A percentile compares a stretch with the other conserved stretches of the same genome.
Conservation (phyloP, 345 rosid species). For the thale cress (Arabidopsis thaliana) region DNA sequence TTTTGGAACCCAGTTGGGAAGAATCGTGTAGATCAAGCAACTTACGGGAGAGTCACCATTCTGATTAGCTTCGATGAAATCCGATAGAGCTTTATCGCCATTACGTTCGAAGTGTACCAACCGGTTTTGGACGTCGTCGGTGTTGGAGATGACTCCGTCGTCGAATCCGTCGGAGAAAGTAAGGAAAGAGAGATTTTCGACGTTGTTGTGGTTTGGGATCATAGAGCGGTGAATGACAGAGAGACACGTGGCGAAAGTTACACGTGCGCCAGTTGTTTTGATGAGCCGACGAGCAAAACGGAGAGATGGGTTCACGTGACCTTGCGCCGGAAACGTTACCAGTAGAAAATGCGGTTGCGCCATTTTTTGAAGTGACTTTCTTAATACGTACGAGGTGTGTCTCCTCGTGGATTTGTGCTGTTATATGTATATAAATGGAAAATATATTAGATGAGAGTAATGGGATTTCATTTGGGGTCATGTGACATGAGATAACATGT, state of each 20-base stretch:
- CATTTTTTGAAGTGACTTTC: too few relatives aligned
- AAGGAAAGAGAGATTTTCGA: slow-evolving; percentile 52
- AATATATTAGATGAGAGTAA: too few relatives aligned
- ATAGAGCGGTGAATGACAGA: slow-evolving; percentile 46
- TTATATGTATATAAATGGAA: too few relatives aligned
- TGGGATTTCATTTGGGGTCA: too few relatives aligned
- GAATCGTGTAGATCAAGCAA: slow-evolving; percentile 44
- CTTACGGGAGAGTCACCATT: slow-evolving; percentile 22
- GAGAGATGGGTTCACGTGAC: slow-evolving; percentile 72
- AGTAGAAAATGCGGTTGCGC: slow-evolving; percentile 37
- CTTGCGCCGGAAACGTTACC: slow-evolving; percentile 57
- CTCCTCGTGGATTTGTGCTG: too few relatives aligned
- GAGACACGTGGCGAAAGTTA: slow-evolving; percentile 54
- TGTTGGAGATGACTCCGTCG: slow-evolving; percentile 48
- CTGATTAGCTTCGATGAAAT: slow-evolving; percentile 32
- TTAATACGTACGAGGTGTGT: too few relatives aligned
- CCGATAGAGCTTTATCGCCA: not conserved
- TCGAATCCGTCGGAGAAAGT: slow-evolving; percentile 67
- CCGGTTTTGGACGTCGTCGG: slow-evolving; percentile 26
- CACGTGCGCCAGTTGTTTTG: slow-evolving; percentile 41
- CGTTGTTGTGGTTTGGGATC: slow-evolving; percentile 16
- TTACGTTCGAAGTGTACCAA: slow-evolving; percentile 33
- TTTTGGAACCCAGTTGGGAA: slow-evolving; percentile 53
- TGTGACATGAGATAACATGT: not conserved
- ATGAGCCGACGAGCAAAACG: slow-evolving; percentile 60